phyloP scores from a whole-genome alignment of 768 basidiomycete species.

The Cytidiella melzeri region DNA sequence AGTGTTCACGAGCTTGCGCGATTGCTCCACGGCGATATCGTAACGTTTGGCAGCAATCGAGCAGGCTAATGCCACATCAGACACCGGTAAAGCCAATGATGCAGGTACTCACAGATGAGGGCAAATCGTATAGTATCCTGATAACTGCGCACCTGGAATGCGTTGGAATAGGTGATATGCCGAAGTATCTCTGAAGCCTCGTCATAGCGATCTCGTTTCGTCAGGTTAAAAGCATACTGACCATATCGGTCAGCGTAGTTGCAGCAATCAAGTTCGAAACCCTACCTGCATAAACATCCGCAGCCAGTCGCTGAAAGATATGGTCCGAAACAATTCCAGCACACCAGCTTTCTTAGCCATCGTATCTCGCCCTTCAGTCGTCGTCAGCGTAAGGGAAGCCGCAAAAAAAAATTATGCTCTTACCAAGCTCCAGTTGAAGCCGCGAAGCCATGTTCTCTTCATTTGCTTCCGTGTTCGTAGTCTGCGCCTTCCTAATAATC shows the following conservation, averaged over 20 bases:
- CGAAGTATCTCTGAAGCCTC: constrained; percentile 69
- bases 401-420: constrained; percentile 16
- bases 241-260: not conserved
- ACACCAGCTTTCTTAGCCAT: constrained; percentile 42
- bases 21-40: constrained; percentile 61
- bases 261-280: not conserved
- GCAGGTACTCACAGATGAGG: constrained; percentile 54
- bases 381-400: not conserved
- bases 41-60: constrained; percentile 54
- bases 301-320: constrained; percentile 83
- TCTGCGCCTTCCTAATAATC: constrained; percentile 28
- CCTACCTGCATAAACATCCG: constrained; percentile 78
- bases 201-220: constrained; percentile 55
- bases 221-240: constrained; percentile 73
- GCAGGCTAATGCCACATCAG: constrained; percentile 47
- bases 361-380: constrained; percentile 47
- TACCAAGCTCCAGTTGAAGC: constrained; percentile 71
- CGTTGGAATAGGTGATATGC: constrained; percentile 70
- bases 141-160: constrained; percentile 52
- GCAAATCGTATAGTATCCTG: constrained; percentile 74
- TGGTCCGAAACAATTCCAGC: constrained; percentile 71
- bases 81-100: not conserved
- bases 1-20: constrained; percentile 63
- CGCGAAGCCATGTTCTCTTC: constrained; percentile 72
- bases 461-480: constrained; percentile 41